Base-by-base conservation (phyloP, 1,139 yeast species). In the Zygoascus meyerae region DNA sequence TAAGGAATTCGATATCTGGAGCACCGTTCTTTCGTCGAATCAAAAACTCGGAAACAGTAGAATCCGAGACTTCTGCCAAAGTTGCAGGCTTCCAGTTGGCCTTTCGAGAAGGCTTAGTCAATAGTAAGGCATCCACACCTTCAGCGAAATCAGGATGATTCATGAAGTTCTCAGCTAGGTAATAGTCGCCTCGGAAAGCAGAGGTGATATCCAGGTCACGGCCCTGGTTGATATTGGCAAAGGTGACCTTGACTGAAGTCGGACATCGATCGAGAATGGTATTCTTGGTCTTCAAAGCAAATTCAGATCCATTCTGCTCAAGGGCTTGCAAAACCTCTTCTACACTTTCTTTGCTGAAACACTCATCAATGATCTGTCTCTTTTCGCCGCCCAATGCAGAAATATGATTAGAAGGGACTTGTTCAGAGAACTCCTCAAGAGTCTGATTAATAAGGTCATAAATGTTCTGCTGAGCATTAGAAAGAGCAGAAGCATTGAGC, bases 91-190 rank as follows among this genome's bases (percentile, higher is more conserved):
- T 61, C 86, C 86, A 81, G 45, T 70, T 57, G 33, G 89, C 75
- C 48, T 72, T 70, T 61, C 83, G 75, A 51, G 62, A 52, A 36
- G 79, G 74, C 70, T 86, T 79, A 59, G 75, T 71, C 57, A 83
- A 75, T 60, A 85, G 75, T 67, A 86, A 78, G 55, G 86, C 80
- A 55, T 75, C 65, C 49, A 92, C 92, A 58, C 95, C 90, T 65
- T 81, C 83, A 47, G 76, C 81, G 62, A 86, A 86, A 56, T 78
- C 85, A 11, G 78, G 74, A 46, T 74, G 72, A 38, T 71, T 65
- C 81, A 86, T 79, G 66, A 89, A 75, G 63, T 86, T 81, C 48
- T 86, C 78, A 34, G 97, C 95, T 29, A 92, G 70, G 49, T 75
- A 72, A 67, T 86, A 73, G 66, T 92, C 98, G 56, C 79, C 77